Conservation (phyloP, 768 basidiomycete genomes). For the Macrolepiota fuliginosa region DNA sequence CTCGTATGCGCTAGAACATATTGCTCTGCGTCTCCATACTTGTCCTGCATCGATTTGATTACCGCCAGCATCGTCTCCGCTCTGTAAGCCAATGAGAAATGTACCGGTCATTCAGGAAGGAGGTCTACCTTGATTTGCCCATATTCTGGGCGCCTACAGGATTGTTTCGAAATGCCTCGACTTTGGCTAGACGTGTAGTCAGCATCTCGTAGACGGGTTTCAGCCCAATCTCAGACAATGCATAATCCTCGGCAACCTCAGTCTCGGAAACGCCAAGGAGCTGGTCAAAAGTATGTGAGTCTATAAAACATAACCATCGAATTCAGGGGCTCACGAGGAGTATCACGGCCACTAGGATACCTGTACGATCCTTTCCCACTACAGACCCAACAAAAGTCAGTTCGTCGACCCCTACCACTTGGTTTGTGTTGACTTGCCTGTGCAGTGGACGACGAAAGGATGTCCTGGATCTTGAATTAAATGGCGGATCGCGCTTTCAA, state of each 20-base stretch:
- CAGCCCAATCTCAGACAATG: conserved; percentile 35
- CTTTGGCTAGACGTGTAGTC: conserved; percentile 26
- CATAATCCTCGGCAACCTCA: conserved; percentile 38
- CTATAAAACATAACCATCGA: not conserved
- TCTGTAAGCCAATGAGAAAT: conserved; percentile 20
- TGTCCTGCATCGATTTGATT: conserved; percentile 28
- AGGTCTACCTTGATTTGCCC: conserved; percentile 28
- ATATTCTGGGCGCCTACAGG: conserved; percentile 33
- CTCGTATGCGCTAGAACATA: conserved; percentile 29
- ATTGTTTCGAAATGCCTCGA: conserved; percentile 29
- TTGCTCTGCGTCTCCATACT: conserved; percentile 34
- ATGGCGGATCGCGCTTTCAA: conserved; percentile 32
- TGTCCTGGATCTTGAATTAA: conserved; percentile 35
- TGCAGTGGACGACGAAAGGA: conserved; percentile 41
- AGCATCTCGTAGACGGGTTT: conserved; percentile 30
- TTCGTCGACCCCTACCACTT: not conserved
- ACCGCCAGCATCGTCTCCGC: conserved; percentile 32
- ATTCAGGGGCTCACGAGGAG: conserved; percentile 23
- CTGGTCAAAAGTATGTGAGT: conserved; percentile 19
- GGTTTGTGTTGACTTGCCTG: conserved; percentile 25
- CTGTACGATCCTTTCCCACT: conserved; percentile 46
- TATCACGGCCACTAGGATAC: conserved; percentile 33
- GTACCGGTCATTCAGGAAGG: not conserved
- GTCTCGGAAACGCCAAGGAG: conserved; percentile 37
- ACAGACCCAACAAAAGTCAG: not conserved